Base-by-base conservation (phyloP, 352 stramenopile genomes). In the Phytopythium montanum region DNA sequence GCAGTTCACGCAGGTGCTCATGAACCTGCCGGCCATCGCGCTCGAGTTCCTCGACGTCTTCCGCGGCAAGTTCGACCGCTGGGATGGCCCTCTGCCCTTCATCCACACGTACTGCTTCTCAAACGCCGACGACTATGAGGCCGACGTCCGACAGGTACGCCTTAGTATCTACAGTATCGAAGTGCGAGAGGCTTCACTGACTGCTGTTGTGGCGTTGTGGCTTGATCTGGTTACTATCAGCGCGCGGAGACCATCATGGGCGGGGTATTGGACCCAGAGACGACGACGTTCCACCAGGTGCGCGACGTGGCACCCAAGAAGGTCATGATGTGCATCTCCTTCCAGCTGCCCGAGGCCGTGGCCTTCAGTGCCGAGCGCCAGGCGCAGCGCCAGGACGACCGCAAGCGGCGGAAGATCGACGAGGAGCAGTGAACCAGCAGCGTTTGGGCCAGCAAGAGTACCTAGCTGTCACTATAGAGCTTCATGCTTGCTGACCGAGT, bases 321-420 rank as follows among this genome's bases (percentile, higher is more conserved):
- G 71, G 91, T 97, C 60, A 99, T 99, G 97, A 87, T 98, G 53
- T 99, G 96, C 71, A 87, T 99, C 33, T 97, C 88, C 31, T 99
- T 99, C 73, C 65, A 83, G 55, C 65, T 98, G n/a, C 94, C 96
- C 1, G 73, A 79, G 48, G 68, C 65, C 2, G 85, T 90, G 36
- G 83, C 80, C 5, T 90, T 81, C 65, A 89, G 72, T 29, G 64
- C 61, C 5, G 77, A 83, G 60, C 76, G 79, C 29, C 71, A 72
- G 39, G 61, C 66, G 1, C 66, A 60, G 8, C 50, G 57, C 16
- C 72, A 85, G 48, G 69, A 84, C 39, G 64, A 76, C 5, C 59
- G 61, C 3, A 88, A 88, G 69, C 73, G 75, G 7, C 73, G 72
- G 36, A 87, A 85, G 56, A 48, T 79, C 9, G 68, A 75, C 29